Base-by-base conservation (phyloP, 208 protist species). In the Porcisia hertigi region DNA sequence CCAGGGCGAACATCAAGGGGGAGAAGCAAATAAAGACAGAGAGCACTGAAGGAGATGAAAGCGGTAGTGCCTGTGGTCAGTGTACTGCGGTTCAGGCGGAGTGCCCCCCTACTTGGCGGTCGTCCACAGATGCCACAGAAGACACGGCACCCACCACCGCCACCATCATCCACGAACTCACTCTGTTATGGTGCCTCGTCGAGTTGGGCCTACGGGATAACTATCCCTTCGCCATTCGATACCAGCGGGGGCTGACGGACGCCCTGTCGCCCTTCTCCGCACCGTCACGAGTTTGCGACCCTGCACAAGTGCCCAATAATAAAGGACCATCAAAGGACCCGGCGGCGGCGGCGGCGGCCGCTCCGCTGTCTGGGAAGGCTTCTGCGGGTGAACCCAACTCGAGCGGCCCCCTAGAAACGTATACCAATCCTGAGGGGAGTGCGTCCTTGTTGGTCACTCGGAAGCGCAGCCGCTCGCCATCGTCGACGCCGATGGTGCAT, bases 141-240 rank as follows among this genome's bases (percentile, higher is more conserved):
- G 12, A 7, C 30, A 58, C 69, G 12, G 36, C 52, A 30, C 49
- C 49, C 3, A 53, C 8, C 23, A 43, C 49, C 3, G 36, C 8
- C 23, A 43, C 39, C 52, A 20, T 30, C 52, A 20, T 30, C 14
- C 77, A 81, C 25, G 77, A 81, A 53, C 57, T 66, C 1, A 55
- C 20, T 9, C 66, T 81, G 54, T 73, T 76, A 16, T 62, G 67
- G 65, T 73, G 77, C 54, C 65, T 81, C 30, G 65, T 69, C 34
- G 77, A 81, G 71, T 18, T 76, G 66, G 71, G 71, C 25, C 43
- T 81, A 43, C 54, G n/a, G 39, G 77, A 77, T 43, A 69, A 73
- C 77, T 81, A 43, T 55, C 64, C 77, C 18, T 52, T 76, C 14
- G 66, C 25, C 23, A 30, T 81, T 41, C 52, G 25, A 57, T 64